Conservation (phyloP, 495 filamentous ascomycete species). For the Delitschia confertaspora region DNA sequence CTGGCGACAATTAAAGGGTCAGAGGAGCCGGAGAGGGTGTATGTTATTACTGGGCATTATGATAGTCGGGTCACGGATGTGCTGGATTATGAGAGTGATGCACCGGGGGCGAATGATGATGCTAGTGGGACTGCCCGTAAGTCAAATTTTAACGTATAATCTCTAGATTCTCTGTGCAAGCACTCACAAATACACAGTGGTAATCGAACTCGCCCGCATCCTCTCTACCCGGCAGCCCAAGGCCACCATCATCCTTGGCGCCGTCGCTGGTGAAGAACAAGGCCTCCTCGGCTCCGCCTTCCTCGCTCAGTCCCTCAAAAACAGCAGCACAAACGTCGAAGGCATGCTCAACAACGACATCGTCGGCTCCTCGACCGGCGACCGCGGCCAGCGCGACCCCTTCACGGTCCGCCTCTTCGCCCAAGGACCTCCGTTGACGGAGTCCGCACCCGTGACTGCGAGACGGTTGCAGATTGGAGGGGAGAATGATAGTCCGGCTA, state of each 20-base stretch:
- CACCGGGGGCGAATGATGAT: conserved; percentile 49
- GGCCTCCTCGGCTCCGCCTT: conserved; percentile 41
- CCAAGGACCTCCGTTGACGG: conserved; percentile 37
- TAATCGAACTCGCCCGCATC: conserved; percentile 44
- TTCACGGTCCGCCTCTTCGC: conserved; percentile 45
- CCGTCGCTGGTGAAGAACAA: conserved; percentile 48
- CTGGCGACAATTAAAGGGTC: conserved; percentile 44
- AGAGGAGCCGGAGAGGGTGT: conserved; percentile 38
- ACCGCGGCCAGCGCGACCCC: conserved; percentile 37
- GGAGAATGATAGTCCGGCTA: conserved; percentile 46
- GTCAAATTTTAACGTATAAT: conserved; percentile 1
- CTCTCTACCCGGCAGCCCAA: conserved; percentile 37
- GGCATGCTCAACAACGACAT: conserved; percentile 48
- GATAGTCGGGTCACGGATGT: conserved; percentile 43
- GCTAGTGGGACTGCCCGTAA: conserved; percentile 34
- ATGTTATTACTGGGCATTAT: conserved; percentile 48
- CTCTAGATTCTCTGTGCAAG: conserved; percentile 1
- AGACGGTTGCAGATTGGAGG: conserved; percentile 39
- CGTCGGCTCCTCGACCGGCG: conserved; percentile 39
- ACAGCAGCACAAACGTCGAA: conserved; percentile 40
- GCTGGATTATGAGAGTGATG: conserved; percentile 41
- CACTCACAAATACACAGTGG: conserved; percentile 32
- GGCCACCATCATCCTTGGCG: conserved; percentile 45
- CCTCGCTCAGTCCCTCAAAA: conserved; percentile 41
- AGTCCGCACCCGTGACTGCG: conserved; percentile 30